Conservation (phyloP, 2,329 filamentous ascomycete genomes). For the Colletotrichum sp. region DNA sequence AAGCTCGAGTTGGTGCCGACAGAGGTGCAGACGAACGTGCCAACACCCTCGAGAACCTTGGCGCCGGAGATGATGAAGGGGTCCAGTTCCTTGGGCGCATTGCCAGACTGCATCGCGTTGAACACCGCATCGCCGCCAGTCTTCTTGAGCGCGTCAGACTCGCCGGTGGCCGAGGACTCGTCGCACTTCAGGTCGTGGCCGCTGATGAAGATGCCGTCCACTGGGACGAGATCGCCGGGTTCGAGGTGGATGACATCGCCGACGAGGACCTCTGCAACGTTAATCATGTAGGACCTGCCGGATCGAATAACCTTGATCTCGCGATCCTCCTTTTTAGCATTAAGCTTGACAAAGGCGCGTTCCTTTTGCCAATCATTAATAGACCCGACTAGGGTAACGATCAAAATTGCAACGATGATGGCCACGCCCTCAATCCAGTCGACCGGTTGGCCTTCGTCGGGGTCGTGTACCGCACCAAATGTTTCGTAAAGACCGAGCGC, state of each 20-base stretch:
- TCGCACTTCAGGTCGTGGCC: constrained; percentile 63
- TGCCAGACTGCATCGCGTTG: constrained; percentile 53
- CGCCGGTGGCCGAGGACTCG: constrained; percentile 75
- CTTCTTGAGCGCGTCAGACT: constrained; percentile 76
- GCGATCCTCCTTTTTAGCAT: constrained; percentile 65
- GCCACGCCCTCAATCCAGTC: constrained; percentile 74
- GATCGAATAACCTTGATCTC: constrained; percentile 71
- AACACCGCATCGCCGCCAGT: constrained; percentile 63
- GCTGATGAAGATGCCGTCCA: constrained; percentile 71
- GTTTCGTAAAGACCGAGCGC: constrained; percentile 72
- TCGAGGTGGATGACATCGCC: constrained; percentile 73
- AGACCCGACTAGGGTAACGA: constrained; percentile 67
- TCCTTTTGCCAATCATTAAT: constrained; percentile 73
- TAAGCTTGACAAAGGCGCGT: constrained; percentile 67
- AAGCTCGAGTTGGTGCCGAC: constrained; percentile 60
- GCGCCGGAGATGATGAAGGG: constrained; percentile 67
- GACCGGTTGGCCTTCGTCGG: constrained; percentile 45
- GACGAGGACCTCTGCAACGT: constrained; percentile 69
- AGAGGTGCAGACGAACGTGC: constrained; percentile 58
- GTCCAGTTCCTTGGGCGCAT: constrained; percentile 56
- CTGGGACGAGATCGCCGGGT: constrained; percentile 72
- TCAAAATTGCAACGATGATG: constrained; percentile 67
- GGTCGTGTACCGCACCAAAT: constrained; percentile 50
- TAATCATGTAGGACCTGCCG: constrained; percentile 66
- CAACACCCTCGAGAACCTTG: constrained; percentile 58